phyloP scores from a whole-genome alignment of 2,329 filamentous ascomycete species.

The Pseudogymnoascus pannorum region DNA sequence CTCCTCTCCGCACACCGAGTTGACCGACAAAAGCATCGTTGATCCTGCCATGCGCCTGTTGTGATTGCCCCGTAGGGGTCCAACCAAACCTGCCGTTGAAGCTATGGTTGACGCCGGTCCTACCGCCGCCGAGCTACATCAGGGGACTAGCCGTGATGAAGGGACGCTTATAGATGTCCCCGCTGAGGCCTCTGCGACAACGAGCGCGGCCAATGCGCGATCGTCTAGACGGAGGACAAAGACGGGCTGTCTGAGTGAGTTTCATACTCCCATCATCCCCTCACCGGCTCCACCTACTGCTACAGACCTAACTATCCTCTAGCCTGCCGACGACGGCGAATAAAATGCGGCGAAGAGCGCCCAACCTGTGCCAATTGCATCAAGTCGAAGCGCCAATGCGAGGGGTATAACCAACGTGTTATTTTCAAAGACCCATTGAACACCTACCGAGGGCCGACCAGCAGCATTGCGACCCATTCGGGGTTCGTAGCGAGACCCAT shows the following conservation, averaged over 20 bases:
- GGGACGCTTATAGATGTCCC: background rate
- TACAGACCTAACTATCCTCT: conserved; percentile 13
- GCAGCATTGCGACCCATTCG: background rate
- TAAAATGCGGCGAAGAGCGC: conserved; percentile 91
- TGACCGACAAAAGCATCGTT: background rate
- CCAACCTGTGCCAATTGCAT: conserved; percentile 78
- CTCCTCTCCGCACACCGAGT: background rate
- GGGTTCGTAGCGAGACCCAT: background rate
- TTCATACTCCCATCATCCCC: background rate
- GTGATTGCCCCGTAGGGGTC: conserved; percentile 1
- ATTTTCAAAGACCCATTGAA: conserved; percentile 70
- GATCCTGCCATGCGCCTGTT: background rate
- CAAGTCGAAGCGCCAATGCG: conserved; percentile 77
- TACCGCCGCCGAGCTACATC: background rate
- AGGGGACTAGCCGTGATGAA: background rate
- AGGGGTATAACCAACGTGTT: conserved; percentile 75
- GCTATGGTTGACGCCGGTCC: background rate
- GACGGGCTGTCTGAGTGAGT: conserved; percentile 82
- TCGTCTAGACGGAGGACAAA: conserved; percentile 62
- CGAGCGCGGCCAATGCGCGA: conserved; percentile 31
- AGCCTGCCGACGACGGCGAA: conserved; percentile 89
- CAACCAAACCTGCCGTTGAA: background rate
- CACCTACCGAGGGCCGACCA: conserved; percentile 41
- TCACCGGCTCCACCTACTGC: background rate
- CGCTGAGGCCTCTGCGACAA: conserved; percentile 14